Evolutionary conservation across 768 basidiomycete genomes (phyloP).

Genomic region (Leccinellum luteum): DNA sequence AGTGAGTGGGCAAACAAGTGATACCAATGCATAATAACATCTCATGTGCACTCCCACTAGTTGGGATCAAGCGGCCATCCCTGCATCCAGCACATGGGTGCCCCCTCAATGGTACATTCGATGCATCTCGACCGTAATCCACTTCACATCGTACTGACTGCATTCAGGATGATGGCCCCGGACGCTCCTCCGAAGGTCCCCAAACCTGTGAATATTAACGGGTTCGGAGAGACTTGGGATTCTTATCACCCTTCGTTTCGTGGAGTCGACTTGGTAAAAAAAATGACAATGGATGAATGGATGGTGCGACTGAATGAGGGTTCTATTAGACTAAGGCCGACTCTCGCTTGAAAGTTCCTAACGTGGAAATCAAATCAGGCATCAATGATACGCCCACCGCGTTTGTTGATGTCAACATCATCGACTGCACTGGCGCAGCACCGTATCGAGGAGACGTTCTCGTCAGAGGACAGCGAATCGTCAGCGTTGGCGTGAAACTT

Average conservation of each 20-base stretch:
- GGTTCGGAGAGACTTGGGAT: constrained; percentile 27
- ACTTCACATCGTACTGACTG: neutral
- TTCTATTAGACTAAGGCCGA: constrained; percentile 20
- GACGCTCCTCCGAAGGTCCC: neutral
- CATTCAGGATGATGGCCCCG: constrained; percentile 21
- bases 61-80: constrained; percentile 25
- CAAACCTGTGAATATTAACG: constrained; percentile 10
- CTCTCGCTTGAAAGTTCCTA: constrained; percentile 21
- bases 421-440: constrained; percentile 34
- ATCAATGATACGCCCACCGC: constrained; percentile 21
- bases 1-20: constrained; percentile 6
- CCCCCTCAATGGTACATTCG: constrained; percentile 24
- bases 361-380: constrained; percentile 23
- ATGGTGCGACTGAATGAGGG: neutral
- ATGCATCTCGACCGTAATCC: neutral
- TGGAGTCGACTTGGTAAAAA: constrained; percentile 22
- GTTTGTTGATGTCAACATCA: constrained; percentile 31
- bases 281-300: neutral
- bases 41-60: constrained; percentile 5
- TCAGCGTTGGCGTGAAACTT: constrained; percentile 27
- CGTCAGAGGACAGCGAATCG: constrained; percentile 30
- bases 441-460: constrained; percentile 37
- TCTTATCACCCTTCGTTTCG: constrained; percentile 17
- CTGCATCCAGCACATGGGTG: constrained; percentile 24
- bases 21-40: neutral